Base-by-base conservation (phyloP, 1,284 basidiomycete species). In the Caloboletus firmus region DNA sequence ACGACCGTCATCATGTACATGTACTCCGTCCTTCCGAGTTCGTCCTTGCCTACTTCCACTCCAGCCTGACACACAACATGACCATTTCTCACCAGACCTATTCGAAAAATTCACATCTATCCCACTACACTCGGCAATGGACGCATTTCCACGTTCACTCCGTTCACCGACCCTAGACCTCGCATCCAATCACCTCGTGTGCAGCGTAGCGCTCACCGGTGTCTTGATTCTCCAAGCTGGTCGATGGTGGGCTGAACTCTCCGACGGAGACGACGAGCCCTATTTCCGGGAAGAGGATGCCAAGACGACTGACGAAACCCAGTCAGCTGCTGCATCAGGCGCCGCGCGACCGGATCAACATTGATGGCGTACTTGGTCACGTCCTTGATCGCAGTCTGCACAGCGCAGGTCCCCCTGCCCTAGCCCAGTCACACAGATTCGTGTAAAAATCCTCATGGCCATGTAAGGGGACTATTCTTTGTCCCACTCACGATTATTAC, bases 141-240 rank as follows among this genome's bases (percentile, higher is more conserved):
- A 79, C 55, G 74, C 75, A 30, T 79, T 86, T 62, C 82, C 85
- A n/a, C 71, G 76, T 26, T 65, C 73, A 3, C 76, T 91, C 15
- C 80, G 82, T 26, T 74, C 68, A 39, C 77, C 82, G 13, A 86
- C 84, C 2, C 78, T 91, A 45, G 87, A 87, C 52, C 83, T 92
- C 51, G 89, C 90, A 1, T 89, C 89, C 30, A 85, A 80, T 60
- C 82, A 92, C 65, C 85, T 92, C 63, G 81, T 91, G 53, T 91
- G 87, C 74, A 88, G 86, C 63, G 89, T 92, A 42, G 85, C 87
- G 2, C 79, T 92, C 55, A 92, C 90, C 0, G 89, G 89, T 24
- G 85, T 91, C 24, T 74, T 92, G 42, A 81, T 82, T 13, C 79
- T 92, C 28, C 89, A 92, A 72, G 88, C 89, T 0, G 87, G 85